These are phyloP conservation scores for Emmonsia crescens DNA, from an alignment of 2,329 filamentous ascomycete genomes.

Conservation along the genomic window DNA sequence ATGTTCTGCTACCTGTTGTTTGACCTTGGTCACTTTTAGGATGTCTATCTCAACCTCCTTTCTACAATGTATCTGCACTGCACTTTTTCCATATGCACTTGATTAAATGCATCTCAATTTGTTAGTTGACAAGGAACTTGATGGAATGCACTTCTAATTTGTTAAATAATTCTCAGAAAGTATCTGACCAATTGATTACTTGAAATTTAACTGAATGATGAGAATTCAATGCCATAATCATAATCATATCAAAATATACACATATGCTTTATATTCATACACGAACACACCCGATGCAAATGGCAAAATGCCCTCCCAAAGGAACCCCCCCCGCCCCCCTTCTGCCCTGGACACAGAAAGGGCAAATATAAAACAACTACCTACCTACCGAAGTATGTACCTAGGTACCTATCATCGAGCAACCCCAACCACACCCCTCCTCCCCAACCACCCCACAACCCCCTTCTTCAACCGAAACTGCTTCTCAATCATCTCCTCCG, in stretches of 20 bases:
- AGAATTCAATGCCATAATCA: background rate
- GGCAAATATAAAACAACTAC: background rate
- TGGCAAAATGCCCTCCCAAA: background rate
- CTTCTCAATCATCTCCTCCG: conserved; percentile 33
- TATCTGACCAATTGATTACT: too few relatives aligned
- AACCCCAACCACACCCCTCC: conserved; percentile 24
- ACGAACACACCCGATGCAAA: background rate
- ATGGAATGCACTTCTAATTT: background rate
- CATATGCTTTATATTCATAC: background rate
- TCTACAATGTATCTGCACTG: too few relatives aligned
- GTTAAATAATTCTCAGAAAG: background rate
- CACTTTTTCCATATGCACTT: too few relatives aligned
- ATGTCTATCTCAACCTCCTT: too few relatives aligned
- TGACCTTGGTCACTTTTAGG: background rate
- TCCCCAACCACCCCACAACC: conserved; percentile 30
- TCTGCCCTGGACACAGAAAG: too few relatives aligned
- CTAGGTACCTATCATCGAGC: conserved; percentile 4
- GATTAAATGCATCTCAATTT: background rate
- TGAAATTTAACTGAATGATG: background rate
- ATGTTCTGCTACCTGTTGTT: too few relatives aligned
- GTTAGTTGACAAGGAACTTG: background rate
- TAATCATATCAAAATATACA: background rate
- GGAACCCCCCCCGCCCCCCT: too few relatives aligned
- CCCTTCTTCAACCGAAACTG: conserved; percentile 35
- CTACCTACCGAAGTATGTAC: too few relatives aligned